A percentile compares a stretch with the other conserved stretches of the same genome.
Evolutionary conservation across 2,329 filamentous ascomycete species (phyloP).

Genomic region (Exophiala lecanii-corni): DNA sequence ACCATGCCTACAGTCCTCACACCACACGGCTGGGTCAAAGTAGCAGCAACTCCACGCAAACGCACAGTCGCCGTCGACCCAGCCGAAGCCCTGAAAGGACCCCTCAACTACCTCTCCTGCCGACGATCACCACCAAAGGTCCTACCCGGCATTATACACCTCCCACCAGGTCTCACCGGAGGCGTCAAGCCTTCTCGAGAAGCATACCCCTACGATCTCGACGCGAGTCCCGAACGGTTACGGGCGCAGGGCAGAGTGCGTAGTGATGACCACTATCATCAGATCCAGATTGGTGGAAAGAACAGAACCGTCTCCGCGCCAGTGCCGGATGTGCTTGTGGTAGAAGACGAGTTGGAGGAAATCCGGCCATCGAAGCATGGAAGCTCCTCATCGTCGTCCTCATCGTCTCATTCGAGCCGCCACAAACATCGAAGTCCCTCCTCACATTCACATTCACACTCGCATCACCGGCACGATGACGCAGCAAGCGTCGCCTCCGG

Average conservation of each 20-base stretch:
- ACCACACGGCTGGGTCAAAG: conserved; percentile 23
- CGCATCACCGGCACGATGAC: neutral
- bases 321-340: neutral
- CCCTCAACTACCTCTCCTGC: conserved; percentile 19
- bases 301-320: conserved; percentile 14
- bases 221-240: conserved; percentile 14
- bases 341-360: neutral
- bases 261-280: neutral
- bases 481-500: neutral
- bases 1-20: conserved; percentile 22
- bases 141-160: neutral
- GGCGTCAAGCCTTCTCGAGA: neutral
- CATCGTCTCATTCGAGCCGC: neutral
- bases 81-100: conserved; percentile 10
- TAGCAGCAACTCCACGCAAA: conserved; percentile 12
- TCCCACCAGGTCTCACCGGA: conserved; percentile 5
- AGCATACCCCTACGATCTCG: conserved; percentile 17
- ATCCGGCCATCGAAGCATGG: neutral
- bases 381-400: neutral
- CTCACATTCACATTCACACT: neutral
- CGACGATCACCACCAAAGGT: conserved; percentile 5
- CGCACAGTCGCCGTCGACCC: conserved; percentile 7
- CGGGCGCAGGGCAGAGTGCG: conserved; percentile 6
- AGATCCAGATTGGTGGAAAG: conserved; percentile 8
- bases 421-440: neutral